Conservation (phyloP, 1,139 yeast genomes). For the Candida gigantensis region DNA sequence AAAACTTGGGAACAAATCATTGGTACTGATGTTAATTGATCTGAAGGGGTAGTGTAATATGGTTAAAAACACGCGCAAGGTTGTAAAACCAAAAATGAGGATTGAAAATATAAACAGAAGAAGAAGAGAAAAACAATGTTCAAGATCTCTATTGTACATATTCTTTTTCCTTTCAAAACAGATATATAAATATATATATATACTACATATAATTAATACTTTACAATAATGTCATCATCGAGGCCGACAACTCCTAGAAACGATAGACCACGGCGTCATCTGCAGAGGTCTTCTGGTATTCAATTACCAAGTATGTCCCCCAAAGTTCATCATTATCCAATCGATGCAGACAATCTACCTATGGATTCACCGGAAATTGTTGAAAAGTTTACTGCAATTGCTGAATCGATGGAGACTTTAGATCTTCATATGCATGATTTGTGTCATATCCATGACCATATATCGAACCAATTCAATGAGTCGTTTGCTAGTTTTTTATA, state of each 20-base stretch:
- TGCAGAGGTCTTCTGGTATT: constrained; percentile 45
- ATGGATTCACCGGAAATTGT: constrained; percentile 33
- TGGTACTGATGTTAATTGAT: constrained; percentile 49
- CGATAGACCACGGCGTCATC: constrained; percentile 23
- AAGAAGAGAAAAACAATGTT: neutral
- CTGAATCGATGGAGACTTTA: constrained; percentile 55
- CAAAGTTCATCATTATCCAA: constrained; percentile 38
- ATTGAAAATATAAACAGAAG: neutral
- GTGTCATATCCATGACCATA: constrained; percentile 50
- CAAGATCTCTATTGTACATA: neutral
- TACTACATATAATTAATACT: too few species aligned
- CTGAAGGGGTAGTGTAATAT: neutral
- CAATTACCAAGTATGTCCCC: constrained; percentile 44
- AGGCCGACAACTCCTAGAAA: constrained; percentile 23
- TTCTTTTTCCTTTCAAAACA: neutral
- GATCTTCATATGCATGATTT: constrained; percentile 46
- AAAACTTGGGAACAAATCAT: constrained; percentile 82
- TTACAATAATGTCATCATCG: constrained; percentile 16
- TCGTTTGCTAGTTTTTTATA: constrained; percentile 62
- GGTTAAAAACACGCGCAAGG: too few species aligned
- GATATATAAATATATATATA: neutral
- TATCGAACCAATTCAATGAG: constrained; percentile 57
- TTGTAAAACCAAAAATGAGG: too few species aligned
- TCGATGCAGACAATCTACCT: constrained; percentile 42
- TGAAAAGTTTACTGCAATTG: constrained; percentile 42